phyloP scores from a whole-genome alignment of 352 stramenopile species.

The Globisporangium nodosum region DNA sequence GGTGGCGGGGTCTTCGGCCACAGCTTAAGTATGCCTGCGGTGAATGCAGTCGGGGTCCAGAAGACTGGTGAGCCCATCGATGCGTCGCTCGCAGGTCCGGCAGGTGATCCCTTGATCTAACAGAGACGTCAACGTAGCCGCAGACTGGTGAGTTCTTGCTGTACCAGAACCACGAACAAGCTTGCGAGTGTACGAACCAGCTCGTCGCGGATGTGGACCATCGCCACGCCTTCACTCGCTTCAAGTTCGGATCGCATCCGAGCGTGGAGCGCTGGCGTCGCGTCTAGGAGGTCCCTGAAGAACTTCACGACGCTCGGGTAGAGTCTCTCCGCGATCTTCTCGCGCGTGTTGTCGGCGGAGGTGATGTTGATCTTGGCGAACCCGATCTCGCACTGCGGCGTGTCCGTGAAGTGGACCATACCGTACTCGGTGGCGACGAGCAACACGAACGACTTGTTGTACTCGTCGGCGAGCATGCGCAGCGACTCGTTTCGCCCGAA shows the following conservation, averaged over 20 bases:
- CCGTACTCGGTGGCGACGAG: slow-evolving; percentile 27
- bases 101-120: slow-evolving; percentile 16
- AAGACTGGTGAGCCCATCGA: slow-evolving; percentile 22
- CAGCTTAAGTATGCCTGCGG: slow-evolving; percentile 16
- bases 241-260: slow-evolving; percentile 16
- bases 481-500: slow-evolving; percentile 13
- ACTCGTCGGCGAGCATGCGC: slow-evolving; percentile 20
- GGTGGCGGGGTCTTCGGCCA: slow-evolving; percentile 27
- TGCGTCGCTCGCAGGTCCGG: slow-evolving; percentile 5
- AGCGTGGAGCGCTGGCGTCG: slow-evolving; percentile 12
- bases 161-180: neutral
- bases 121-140: neutral
- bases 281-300: slow-evolving; percentile 11
- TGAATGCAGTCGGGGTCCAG: slow-evolving; percentile 21
- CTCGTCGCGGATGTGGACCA: slow-evolving; percentile 8
- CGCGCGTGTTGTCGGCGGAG: slow-evolving; percentile 20
- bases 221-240: slow-evolving; percentile 1
- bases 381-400: slow-evolving; percentile 21
- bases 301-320: slow-evolving; percentile 19
- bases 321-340: slow-evolving; percentile 22
- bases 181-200: slow-evolving; percentile 3
- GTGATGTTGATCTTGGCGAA: slow-evolving; percentile 22
- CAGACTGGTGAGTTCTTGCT: neutral
- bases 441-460: slow-evolving; percentile 21
- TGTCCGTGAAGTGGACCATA: slow-evolving; percentile 23